A percentile compares a stretch with the other conserved stretches of the same genome.
Conservation (phyloP, 176 grass and related monocot genomes). For the Melocanna baccifera region DNA sequence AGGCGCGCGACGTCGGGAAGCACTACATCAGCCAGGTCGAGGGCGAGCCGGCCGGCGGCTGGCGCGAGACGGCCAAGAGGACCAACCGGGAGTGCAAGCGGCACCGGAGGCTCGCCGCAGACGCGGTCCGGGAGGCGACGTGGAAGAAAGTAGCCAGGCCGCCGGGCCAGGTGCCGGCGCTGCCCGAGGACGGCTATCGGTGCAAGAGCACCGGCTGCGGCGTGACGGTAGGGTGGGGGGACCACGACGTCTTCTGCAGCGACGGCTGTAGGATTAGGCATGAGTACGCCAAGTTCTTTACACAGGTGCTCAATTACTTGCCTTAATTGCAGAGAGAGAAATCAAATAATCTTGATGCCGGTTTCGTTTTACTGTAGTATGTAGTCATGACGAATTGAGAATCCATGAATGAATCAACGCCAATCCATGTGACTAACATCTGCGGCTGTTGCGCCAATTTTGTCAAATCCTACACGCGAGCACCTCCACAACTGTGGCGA, state of each 20-base stretch:
- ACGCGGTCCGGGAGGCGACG: background rate
- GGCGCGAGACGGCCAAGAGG: background rate
- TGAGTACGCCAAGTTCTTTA: background rate
- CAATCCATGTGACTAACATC: no score
- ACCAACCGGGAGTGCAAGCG: background rate
- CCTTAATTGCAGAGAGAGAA: background rate
- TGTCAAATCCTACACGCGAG: no score
- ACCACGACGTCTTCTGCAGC: background rate
- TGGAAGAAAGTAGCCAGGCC: background rate
- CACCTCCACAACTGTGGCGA: no score
- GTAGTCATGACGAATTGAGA: no score
- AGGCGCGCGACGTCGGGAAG: background rate
- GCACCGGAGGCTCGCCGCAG: background rate
- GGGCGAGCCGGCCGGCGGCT: background rate
- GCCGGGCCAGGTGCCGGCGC: accelerated
- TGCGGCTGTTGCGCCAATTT: no score
- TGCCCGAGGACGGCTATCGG: background rate
- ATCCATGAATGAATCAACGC: no score
- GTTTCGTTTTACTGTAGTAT: no score
- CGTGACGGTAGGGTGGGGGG: background rate
- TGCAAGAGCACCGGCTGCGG: slow-evolving; percentile 5
- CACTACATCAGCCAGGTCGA: background rate
- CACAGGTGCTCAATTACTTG: background rate
- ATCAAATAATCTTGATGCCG: background rate
- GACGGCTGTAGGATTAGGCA: background rate